Conservation (phyloP, 2,329 filamentous ascomycete species). For the Aureobasidium musti region DNA sequence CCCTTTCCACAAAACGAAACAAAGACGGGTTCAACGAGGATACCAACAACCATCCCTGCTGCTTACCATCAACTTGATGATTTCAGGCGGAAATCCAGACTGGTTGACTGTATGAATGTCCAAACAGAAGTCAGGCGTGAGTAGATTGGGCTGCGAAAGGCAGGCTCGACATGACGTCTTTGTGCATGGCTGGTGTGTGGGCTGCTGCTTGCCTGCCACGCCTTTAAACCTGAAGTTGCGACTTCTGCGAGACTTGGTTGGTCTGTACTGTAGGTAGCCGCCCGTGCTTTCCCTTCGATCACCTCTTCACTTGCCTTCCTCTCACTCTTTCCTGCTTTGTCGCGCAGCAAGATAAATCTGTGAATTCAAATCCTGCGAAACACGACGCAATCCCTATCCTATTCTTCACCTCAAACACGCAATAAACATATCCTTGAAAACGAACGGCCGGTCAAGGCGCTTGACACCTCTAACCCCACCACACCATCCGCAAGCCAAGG, state of each 20-base stretch:
- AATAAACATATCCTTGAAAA: background rate
- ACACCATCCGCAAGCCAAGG: slow-evolving; percentile 11
- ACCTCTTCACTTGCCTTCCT: slow-evolving; percentile 13
- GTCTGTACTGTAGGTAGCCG: slow-evolving; percentile 5
- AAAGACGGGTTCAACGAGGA: slow-evolving; percentile 17
- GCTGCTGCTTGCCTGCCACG: slow-evolving; percentile 21
- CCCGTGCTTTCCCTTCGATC: slow-evolving; percentile 7
- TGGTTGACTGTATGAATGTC: background rate
- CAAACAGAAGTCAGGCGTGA: background rate
- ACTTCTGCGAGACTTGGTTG: slow-evolving; percentile 11
- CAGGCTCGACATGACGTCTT: background rate
- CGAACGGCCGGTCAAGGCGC: slow-evolving; percentile 4
- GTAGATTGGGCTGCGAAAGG: background rate
- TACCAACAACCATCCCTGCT: background rate
- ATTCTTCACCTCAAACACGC: background rate
- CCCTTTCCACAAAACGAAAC: slow-evolving; percentile 1
- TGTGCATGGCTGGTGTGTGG: slow-evolving; percentile 6
- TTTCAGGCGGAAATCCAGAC: no score
- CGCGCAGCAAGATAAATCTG: slow-evolving; percentile 2
- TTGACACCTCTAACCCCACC: slow-evolving; percentile 19
- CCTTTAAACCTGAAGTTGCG: slow-evolving; percentile 18
- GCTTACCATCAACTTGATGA: background rate
- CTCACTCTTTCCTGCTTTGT: background rate
- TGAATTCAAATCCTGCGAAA: background rate
- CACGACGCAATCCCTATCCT: slow-evolving; percentile 10